These are phyloP conservation scores for Pythium periplocum DNA, from an alignment of 352 stramenopile genomes.

Conservation along the genomic window DNA sequence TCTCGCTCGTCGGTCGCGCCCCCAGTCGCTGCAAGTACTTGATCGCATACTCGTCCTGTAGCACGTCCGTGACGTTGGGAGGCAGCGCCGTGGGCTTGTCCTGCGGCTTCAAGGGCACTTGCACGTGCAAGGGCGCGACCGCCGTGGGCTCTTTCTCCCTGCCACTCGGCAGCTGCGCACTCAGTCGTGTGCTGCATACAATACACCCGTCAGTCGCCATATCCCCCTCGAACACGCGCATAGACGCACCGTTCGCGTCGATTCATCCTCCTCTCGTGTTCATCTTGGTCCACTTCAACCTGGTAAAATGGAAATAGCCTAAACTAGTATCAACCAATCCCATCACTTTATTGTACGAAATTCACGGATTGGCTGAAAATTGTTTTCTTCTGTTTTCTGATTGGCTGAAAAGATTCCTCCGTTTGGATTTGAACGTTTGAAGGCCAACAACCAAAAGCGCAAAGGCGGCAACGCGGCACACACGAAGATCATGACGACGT, in stretches of 20 bases:
- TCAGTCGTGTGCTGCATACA: too few species aligned
- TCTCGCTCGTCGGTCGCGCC: constrained; percentile 36
- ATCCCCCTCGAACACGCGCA: not conserved
- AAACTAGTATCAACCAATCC: too few species aligned
- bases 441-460: constrained; percentile 1
- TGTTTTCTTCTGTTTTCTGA: constrained; percentile 15
- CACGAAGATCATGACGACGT: constrained; percentile 24
- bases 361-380: not conserved
- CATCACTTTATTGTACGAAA: too few species aligned
- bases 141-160: constrained; percentile 21
- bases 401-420: constrained; percentile 2
- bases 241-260: constrained; percentile 14
- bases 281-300: too few species aligned
- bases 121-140: constrained; percentile 44
- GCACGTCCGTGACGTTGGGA: constrained; percentile 29
- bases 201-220: too few species aligned
- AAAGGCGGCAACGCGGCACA: not conserved
- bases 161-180: too few species aligned
- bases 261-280: constrained; percentile 8
- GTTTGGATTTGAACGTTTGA: constrained; percentile 5
- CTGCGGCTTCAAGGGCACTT: constrained; percentile 49
- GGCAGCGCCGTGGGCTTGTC: constrained; percentile 38
- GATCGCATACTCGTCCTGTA: constrained; percentile 67
- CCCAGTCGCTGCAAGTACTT: constrained; percentile 66
- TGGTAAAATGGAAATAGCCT: too few species aligned